Evolutionary conservation across 331 rosid species (phyloP).

Genomic region (Acacia pycnantha): DNA sequence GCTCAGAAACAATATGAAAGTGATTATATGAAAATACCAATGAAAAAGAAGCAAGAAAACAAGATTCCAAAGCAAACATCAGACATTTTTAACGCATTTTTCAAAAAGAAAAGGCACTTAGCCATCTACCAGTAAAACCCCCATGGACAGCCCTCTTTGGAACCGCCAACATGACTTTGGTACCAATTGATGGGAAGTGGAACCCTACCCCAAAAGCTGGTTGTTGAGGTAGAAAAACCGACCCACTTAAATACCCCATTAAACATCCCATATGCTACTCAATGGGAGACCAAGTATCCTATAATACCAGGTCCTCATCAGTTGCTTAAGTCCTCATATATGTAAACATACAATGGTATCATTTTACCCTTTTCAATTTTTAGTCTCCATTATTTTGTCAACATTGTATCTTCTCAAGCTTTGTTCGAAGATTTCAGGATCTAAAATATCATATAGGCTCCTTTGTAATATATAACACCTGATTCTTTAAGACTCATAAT

Average conservation of each 20-base stretch:
- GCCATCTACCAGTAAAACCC: not conserved
- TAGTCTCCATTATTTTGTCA: not conserved
- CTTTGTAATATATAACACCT: not conserved
- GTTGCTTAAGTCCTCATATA: too few relatives aligned
- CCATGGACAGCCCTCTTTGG: not conserved
- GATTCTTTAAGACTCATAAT: not conserved
- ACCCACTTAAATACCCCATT: not conserved
- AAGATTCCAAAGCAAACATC: not conserved
- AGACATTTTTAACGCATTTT: not conserved
- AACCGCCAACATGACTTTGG: not conserved
- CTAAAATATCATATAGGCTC: not conserved
- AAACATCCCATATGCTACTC: not conserved
- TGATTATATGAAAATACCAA: not conserved
- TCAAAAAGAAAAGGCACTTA: not conserved
- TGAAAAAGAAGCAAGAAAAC: not conserved
- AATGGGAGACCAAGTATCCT: not conserved
- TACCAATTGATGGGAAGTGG: not conserved
- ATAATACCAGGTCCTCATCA: not conserved
- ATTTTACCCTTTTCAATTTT: not conserved
- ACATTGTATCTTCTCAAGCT: not conserved
- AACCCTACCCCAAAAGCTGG: not conserved
- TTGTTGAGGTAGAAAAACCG: not conserved
- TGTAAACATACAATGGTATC: not conserved
- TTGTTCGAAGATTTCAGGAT: not conserved
- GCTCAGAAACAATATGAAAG: slow-evolving; percentile 23